Evolutionary conservation across 2,329 filamentous ascomycete species (phyloP).

Genomic region (Botrytis fabae): DNA sequence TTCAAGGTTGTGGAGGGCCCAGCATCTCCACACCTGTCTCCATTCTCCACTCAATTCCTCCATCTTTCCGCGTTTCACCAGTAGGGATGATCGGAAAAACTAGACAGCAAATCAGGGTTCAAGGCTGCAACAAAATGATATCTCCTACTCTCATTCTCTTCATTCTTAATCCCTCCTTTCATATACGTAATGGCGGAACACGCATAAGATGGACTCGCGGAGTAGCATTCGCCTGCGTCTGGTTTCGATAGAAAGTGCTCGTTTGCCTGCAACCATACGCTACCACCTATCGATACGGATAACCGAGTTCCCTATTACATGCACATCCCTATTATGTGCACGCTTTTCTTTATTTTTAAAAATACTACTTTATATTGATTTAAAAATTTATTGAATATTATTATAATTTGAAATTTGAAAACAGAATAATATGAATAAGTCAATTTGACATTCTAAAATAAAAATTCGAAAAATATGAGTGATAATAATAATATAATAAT

Average conservation of each 20-base stretch:
- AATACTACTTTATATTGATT: no score
- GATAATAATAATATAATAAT: no score
- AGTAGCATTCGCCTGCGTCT: neutral
- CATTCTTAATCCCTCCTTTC: neutral
- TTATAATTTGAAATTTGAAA: no score
- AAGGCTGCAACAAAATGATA: neutral
- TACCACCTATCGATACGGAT: neutral
- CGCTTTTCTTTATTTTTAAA: no score
- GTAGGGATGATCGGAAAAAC: neutral
- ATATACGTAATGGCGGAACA: neutral
- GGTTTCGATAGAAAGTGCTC: neutral
- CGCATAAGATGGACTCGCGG: neutral
- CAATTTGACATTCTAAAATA: no score
- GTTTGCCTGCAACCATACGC: neutral
- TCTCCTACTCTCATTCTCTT: neutral
- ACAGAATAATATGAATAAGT: no score
- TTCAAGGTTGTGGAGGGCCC: constrained; percentile 15
- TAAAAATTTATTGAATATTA: no score
- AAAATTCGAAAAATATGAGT: no score
- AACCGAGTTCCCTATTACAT: no score
- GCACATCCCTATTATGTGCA: no score
- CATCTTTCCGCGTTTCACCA: constrained; percentile 13
- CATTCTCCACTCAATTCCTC: constrained; percentile 15
- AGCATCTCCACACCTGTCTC: constrained; percentile 2
- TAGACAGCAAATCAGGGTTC: neutral